Evolutionary conservation across 2,329 filamentous ascomycete species (phyloP), one percentile per base, ranked within the genome.

Genomic region (Atkinsonella hypoxylon): DNA sequence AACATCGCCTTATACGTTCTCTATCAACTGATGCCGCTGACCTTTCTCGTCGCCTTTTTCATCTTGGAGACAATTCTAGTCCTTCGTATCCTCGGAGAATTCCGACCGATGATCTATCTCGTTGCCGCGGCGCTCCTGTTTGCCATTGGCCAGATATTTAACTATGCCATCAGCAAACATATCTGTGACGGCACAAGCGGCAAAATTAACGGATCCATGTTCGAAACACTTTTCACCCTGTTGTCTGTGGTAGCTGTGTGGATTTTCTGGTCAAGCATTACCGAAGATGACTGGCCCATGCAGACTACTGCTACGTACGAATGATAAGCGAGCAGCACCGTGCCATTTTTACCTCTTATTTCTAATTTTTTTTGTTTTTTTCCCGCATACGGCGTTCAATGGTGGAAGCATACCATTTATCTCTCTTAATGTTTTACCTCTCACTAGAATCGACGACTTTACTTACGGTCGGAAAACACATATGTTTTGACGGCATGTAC

Each of bases 191-290:
- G 88, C 43, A 87, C 89, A 0, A 64, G 74, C 41, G 89, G 89
- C 57, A 89, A 87, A 66, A 94, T 98, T 62, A 91, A 98, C 63
- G 93, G 93, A 47, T 82, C 91, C 6, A 70, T 98, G 1, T 98
- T 98, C 67, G 81, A 96, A 67, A 95, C 90, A 0, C 72, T 97
- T 7, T 97, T 98, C 71, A 97, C 90, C 0, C 74, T 96, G 1
- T 71, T 91, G 12, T 77, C 90, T 0, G 89, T 98, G 4, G 76
- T 88, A 17, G 81, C 81, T 69, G 71, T 96, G 56, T 98, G 93
- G 90, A 68, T 87, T 51, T 98, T 98, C 75, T 98, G 93, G 93
- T 95, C 89, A 45, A 96, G 89, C 71, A 98, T 98, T 61, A 98
- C 93, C 15, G 93, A 98, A 70, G 93, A 98, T 62, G 91, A 96